These are phyloP conservation scores for Populus davidiana DNA, from an alignment of 345 rosid genomes.

Conservation along the genomic window DNA sequence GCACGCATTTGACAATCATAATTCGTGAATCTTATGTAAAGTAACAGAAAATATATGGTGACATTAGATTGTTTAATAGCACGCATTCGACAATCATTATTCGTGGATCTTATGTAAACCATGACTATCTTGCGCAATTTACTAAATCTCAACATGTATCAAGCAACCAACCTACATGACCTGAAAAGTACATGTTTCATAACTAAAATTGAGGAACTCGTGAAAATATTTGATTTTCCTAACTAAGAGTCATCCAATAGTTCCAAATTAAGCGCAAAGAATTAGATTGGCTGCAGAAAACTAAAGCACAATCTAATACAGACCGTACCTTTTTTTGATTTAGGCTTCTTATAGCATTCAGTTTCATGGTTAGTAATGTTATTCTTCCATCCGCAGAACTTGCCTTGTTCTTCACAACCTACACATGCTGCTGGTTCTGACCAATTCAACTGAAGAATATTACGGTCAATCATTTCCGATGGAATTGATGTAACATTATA, in stretches of 20 bases:
- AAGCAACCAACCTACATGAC: background rate
- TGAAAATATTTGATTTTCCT: background rate
- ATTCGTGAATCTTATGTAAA: too few relatives aligned
- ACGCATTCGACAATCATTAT: background rate
- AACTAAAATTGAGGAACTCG: too few relatives aligned
- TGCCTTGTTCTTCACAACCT: background rate
- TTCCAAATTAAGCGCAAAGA: background rate
- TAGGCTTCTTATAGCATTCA: constrained; percentile 4
- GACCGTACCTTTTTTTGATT: background rate
- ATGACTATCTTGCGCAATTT: background rate
- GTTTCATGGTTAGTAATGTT: background rate
- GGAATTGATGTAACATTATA: background rate
- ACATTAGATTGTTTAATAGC: background rate
- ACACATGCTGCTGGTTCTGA: background rate
- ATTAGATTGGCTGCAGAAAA: background rate
- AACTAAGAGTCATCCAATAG: background rate
- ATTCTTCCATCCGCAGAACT: background rate
- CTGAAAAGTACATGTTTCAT: background rate
- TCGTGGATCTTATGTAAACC: background rate
- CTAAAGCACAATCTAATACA: background rate
- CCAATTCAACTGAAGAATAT: background rate
- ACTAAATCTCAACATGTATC: background rate
- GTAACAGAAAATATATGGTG: too few relatives aligned
- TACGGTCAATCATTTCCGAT: background rate
- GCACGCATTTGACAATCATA: too few relatives aligned